phyloP scores from a whole-genome alignment of 2,329 filamentous ascomycete genomes.

The Nothomitra cinnamomea region DNA sequence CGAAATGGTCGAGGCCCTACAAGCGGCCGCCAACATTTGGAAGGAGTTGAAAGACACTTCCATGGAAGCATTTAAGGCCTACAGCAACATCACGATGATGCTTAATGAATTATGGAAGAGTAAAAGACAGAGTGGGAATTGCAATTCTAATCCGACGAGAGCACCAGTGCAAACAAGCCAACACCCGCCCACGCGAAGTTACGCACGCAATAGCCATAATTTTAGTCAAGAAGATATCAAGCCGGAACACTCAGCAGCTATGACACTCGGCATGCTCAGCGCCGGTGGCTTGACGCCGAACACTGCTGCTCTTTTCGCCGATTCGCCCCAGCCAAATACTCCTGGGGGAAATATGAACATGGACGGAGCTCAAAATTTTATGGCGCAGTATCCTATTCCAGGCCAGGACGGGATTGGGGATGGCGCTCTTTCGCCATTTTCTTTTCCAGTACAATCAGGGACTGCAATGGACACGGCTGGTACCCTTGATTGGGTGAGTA shows the following conservation, averaged over 20 bases:
- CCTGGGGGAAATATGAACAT: neutral
- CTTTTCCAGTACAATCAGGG: constrained; percentile 2
- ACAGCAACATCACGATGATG: constrained; percentile 66
- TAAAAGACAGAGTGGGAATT: neutral
- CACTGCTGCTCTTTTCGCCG: constrained; percentile 16
- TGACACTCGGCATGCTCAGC: constrained; percentile 53
- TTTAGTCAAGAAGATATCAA: constrained; percentile 34
- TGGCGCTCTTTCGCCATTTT: neutral
- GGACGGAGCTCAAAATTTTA: neutral
- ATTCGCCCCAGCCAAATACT: neutral
- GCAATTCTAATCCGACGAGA: neutral
- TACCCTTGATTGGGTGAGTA: constrained; percentile 46
- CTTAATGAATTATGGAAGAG: constrained; percentile 40
- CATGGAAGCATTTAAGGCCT: constrained; percentile 82
- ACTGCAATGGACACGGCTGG: constrained; percentile 37
- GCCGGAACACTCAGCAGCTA: constrained; percentile 46
- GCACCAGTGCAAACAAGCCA: neutral
- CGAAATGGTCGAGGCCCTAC: constrained; percentile 61
- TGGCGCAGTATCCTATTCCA: neutral
- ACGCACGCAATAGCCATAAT: constrained; percentile 2
- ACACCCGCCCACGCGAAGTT: neutral
- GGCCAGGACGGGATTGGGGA: neutral
- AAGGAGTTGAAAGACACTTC: constrained; percentile 57
- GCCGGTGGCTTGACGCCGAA: constrained; percentile 41
- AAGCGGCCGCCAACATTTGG: constrained; percentile 65